These are phyloP conservation scores for Chlorella sp. DNA, from an alignment of 139 green algal species.

Conservation along the genomic window DNA sequence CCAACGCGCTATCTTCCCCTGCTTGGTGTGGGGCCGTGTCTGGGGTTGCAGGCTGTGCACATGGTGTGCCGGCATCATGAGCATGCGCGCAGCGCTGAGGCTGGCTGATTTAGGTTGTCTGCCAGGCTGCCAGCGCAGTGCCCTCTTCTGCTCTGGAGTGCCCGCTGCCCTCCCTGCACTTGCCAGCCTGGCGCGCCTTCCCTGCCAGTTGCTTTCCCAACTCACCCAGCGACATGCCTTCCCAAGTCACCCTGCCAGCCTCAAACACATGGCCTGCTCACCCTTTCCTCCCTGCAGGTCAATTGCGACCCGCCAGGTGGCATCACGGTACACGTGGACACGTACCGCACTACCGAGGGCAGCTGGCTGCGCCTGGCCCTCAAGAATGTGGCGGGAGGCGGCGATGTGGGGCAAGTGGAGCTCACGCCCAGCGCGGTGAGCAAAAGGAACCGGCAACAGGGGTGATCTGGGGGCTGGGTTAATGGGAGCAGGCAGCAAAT, in stretches of 20 bases:
- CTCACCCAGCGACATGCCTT: not conserved
- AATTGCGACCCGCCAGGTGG: conserved; percentile 17
- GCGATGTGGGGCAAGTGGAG: conserved; percentile 6
- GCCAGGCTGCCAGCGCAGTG: not conserved
- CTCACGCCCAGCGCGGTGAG: not conserved
- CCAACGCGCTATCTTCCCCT: too few relatives aligned
- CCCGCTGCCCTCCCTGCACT: too few relatives aligned
- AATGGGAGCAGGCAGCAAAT: too few relatives aligned
- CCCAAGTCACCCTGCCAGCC: not conserved
- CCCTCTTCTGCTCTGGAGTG: too few relatives aligned
- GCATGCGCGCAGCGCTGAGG: too few relatives aligned
- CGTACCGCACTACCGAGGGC: conserved; percentile 24
- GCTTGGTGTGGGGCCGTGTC: too few relatives aligned
- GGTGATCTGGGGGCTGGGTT: not conserved
- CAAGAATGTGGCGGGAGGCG: conserved; percentile 36
- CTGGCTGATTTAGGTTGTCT: too few relatives aligned
- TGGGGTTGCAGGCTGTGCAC: too few relatives aligned
- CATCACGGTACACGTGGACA: conserved; percentile 32
- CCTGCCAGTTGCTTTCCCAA: not conserved
- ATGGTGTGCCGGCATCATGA: too few relatives aligned
- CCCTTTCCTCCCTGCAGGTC: not conserved
- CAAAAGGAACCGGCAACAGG: too few relatives aligned
- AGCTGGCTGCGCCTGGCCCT: conserved; percentile 44
- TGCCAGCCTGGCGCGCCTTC: not conserved
- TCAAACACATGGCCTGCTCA: not conserved